These are phyloP conservation scores for Gliomastix tumulicola DNA, from an alignment of 2,329 filamentous ascomycete genomes.

Conservation along the genomic window DNA sequence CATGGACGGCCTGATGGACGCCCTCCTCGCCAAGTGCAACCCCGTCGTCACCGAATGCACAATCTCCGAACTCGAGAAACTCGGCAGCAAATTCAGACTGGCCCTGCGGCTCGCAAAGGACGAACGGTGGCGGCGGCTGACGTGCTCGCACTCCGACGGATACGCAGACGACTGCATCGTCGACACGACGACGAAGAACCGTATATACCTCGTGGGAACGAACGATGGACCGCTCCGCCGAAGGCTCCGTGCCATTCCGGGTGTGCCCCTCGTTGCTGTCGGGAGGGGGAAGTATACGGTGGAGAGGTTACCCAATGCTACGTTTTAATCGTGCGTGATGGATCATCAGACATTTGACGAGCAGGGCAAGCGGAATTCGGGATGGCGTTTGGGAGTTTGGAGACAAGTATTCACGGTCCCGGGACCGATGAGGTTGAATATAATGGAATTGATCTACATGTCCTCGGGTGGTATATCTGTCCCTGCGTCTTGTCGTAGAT, in stretches of 20 bases:
- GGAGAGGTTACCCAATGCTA: background rate
- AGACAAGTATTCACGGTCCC: too few species aligned
- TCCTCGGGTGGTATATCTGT: too few species aligned
- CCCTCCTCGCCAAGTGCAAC: slow-evolving; percentile 83
- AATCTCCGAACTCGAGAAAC: slow-evolving; percentile 81
- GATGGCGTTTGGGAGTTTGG: too few species aligned
- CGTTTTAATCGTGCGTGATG: too few species aligned
- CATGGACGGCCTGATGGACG: slow-evolving; percentile 86
- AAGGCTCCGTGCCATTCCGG: slow-evolving; percentile 65
- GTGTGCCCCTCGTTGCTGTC: slow-evolving; percentile 11
- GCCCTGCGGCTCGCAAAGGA: slow-evolving; percentile 82
- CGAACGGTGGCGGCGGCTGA: slow-evolving; percentile 76
- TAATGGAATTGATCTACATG: too few species aligned
- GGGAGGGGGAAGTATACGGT: background rate
- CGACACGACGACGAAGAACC: slow-evolving; percentile 64
- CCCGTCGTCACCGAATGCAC: slow-evolving; percentile 76
- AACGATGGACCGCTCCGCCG: slow-evolving; percentile 77
- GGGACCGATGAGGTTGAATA: too few species aligned
- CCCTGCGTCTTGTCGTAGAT: too few species aligned
- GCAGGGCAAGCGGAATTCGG: too few species aligned
- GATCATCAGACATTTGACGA: too few species aligned
- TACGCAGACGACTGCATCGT: slow-evolving; percentile 81
- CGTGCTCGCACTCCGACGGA: slow-evolving; percentile 83
- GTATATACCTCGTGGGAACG: slow-evolving; percentile 73
- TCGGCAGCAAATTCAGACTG: slow-evolving; percentile 82